Evolutionary conservation across 768 basidiomycete species (phyloP).

Genomic region (Kwoniella mangroviensis): DNA sequence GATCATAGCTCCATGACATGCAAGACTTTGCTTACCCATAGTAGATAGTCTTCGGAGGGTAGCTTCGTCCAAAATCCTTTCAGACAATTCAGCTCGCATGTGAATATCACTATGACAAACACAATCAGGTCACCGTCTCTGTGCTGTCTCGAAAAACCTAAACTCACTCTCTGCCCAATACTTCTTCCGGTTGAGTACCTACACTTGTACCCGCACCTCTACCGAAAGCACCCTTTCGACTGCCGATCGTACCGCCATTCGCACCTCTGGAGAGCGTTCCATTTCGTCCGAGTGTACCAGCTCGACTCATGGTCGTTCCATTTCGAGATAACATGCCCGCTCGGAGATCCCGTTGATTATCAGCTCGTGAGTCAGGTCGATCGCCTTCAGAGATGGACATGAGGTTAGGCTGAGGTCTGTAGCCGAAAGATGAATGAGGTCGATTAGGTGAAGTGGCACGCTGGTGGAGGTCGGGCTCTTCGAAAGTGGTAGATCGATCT

Average conservation of each 20-base stretch:
- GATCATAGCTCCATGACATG: too few species aligned
- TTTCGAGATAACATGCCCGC: conserved; percentile 39
- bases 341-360: conserved; percentile 34
- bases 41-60: conserved; percentile 48
- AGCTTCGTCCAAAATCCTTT: conserved; percentile 48
- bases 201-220: conserved; percentile 52
- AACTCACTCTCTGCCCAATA: conserved; percentile 50
- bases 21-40: conserved; percentile 34
- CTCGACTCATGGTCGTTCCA: conserved; percentile 47
- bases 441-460: conserved; percentile 19
- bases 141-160: neutral
- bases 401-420: conserved; percentile 43
- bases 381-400: conserved; percentile 38
- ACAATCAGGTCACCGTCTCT: neutral
- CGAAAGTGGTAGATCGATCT: conserved; percentile 39
- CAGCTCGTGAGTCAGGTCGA: conserved; percentile 28
- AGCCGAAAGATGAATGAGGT: conserved; percentile 38
- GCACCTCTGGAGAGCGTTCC: conserved; percentile 42
- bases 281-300: conserved; percentile 46
- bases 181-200: conserved; percentile 56
- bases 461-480: conserved; percentile 26
- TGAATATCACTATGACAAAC: conserved; percentile 44
- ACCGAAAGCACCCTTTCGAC: conserved; percentile 50
- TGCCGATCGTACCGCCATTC: conserved; percentile 52
- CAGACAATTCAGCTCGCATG: conserved; percentile 49